Evolutionary conservation across 192 early-diverging fungal genomes (phyloP), one percentile per base, ranked within the genome.

Genomic region (Entomortierella lignicola): DNA sequence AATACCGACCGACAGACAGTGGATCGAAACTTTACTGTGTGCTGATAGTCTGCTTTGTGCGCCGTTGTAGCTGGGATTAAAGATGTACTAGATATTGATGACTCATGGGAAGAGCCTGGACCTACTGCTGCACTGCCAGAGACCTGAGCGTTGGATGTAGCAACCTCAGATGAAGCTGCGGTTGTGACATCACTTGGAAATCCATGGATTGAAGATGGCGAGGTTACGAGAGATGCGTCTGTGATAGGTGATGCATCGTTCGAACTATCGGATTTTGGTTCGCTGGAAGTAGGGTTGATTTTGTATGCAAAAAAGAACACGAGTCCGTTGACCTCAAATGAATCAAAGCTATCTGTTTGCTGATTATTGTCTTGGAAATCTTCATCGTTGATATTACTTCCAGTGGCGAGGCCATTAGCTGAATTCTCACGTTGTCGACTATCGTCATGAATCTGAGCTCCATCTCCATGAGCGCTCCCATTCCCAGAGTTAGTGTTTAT

Each of bases 1-100:
- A 99, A 83, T 27, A 96, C 89, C 11, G 95, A 96, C n/a, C 86
- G 87, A 77, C 98, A 98, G 30, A 94, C 92, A 17, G 92, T 90
- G 0, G 95, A 92, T 41, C 92, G 87, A 66, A 98, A 91, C 43
- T 94, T 92, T 34, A 94, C 83, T 0, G 85, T 89, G 20, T 92
- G 83, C 62, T 83, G 81, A 57, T 89, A 90, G 66, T 88, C 89
- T 20, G 85, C 85, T 43, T 70, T 81, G 63, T 79, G 41, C 27
- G 70, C 30, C 21, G 71, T 27, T 0, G 60, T 55, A 5, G 58
- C 47, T 13, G 66, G 48, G 25, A 20, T 21, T 29, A 56, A 2
- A 15, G 59, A 52, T 2, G 23, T 47, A 29, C 25, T 55, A n/a
- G 26, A 42, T n/a, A 17, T 32, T 11, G 48, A 47, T 7, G 55